Evolutionary conservation across 2,329 filamentous ascomycete genomes (phyloP).

Genomic region (Cladophialophora yegresii): DNA sequence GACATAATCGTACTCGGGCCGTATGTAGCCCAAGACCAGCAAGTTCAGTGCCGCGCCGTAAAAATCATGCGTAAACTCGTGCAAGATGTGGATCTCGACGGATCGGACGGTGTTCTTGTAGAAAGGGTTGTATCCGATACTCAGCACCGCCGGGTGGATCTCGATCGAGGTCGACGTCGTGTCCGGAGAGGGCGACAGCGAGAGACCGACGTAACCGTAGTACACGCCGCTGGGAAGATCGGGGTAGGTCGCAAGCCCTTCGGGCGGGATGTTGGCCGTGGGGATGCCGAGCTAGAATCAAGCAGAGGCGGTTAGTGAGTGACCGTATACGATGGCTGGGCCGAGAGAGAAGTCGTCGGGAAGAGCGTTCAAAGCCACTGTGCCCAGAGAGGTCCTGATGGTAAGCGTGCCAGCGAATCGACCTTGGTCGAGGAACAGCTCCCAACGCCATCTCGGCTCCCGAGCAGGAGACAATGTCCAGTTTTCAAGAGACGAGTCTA

Average conservation of each 20-base stretch:
- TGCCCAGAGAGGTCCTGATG: neutral
- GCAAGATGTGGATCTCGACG: slow-evolving; percentile 80
- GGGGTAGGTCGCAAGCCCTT: slow-evolving; percentile 63
- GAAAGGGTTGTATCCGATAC: slow-evolving; percentile 94
- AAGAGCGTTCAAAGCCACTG: neutral
- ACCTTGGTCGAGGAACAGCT: neutral
- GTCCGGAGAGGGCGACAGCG: slow-evolving; percentile 49
- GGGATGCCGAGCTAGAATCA: slow-evolving; percentile 81
- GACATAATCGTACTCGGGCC: slow-evolving; percentile 86
- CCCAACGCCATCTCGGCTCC: no score
- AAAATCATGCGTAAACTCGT: slow-evolving; percentile 66
- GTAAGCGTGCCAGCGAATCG: neutral
- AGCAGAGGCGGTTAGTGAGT: neutral
- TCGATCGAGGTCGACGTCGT: slow-evolving; percentile 1
- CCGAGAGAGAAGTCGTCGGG: neutral
- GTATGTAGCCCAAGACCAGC: slow-evolving; percentile 80
- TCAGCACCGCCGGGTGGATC: slow-evolving; percentile 85
- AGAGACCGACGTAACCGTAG: slow-evolving; percentile 84
- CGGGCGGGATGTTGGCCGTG: slow-evolving; percentile 80
- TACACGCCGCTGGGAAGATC: slow-evolving; percentile 78
- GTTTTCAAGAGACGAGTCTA: neutral
- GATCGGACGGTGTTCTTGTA: slow-evolving; percentile 89
- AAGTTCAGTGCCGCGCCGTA: slow-evolving; percentile 80
- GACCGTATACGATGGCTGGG: neutral
- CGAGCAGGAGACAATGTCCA: neutral